Base-by-base conservation (phyloP, 441 rosid species). In the Populus hybrid region DNA sequence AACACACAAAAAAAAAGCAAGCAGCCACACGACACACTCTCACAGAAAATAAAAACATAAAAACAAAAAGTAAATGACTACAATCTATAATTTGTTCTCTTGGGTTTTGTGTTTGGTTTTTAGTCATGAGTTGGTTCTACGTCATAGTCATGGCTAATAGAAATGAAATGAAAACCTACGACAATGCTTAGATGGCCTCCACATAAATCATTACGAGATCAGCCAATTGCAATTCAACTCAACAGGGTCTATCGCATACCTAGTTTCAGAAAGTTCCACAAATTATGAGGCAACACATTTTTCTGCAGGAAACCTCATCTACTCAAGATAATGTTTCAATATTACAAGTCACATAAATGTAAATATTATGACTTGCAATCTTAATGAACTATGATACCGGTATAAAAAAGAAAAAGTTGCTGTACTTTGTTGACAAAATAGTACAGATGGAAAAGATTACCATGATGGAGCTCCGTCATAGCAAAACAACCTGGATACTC, bases 381-480 rank as follows among this genome's bases (percentile, higher is more conserved):
- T 21, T 45, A 3, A 31, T 59, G 63, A 68, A 73, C 63, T 56
- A 68, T 9, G 9, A 14, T n/a, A 7, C 12, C 1, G 10, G 65
- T 9, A 61, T 29, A 24, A 59, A 0, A 24, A 20, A 71, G 31
- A 40, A 42, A 26, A 33, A 53, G 18, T 53, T 14, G 29, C 0
- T 6, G 8, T 33, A 72, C 36, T 75, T 64, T 35, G 64, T 35
- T 18, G 23, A 33, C 61, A 69, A 72, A 45, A 64, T 35, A 77
- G 9, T 1, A 75, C 38, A 21, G 23, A 10, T n/a, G 20, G 40
- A 28, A 16, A 68, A 74, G 66, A 64, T 88, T 79, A 94, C 98
- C 99, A 75, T 96, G 98, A 86, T 96, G 98, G 16, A 96, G 94
- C 80, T 96, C 98, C 71, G 98, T 96, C 99, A 94, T 96, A 23